Evolutionary conservation across 257 asterid species (phyloP).

Genomic region (Solanum habrochaites): DNA sequence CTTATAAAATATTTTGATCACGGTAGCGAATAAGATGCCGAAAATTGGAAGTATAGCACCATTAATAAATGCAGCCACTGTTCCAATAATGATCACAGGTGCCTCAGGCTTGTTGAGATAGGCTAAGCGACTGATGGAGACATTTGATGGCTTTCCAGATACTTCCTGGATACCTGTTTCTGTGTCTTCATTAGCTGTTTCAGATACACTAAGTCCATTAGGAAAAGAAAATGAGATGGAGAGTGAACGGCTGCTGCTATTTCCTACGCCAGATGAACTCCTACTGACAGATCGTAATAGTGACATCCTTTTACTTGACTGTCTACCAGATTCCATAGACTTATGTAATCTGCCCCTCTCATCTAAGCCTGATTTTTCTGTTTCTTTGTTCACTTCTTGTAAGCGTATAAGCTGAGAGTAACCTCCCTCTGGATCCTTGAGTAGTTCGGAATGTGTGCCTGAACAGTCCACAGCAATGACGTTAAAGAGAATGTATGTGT

Average conservation of each 20-base stretch:
- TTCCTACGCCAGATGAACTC: constrained; percentile 55
- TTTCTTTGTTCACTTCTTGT: constrained; percentile 35
- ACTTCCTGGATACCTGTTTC: constrained; percentile 18
- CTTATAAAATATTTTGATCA: constrained; percentile 54
- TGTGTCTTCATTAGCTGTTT: constrained; percentile 23
- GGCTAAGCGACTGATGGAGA: constrained; percentile 45
- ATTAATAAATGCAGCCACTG: constrained; percentile 44
- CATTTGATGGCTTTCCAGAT: constrained; percentile 21
- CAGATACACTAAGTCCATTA: constrained; percentile 34
- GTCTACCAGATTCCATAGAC: constrained; percentile 28
- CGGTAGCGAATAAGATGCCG: constrained; percentile 50
- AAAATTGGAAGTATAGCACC: constrained; percentile 68
- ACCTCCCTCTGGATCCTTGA: constrained; percentile 37
- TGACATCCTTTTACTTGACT: constrained; percentile 41
- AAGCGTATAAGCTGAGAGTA: constrained; percentile 45
- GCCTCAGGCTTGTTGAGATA: constrained; percentile 70
- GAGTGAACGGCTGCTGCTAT: constrained; percentile 44
- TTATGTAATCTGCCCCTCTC: constrained; percentile 25
- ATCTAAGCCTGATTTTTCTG: constrained; percentile 19
- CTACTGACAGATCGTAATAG: constrained; percentile 34
- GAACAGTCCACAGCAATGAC: constrained; percentile 3
- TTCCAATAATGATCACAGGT: constrained; percentile 44
- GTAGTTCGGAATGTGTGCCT: constrained; percentile 41
- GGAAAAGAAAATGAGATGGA: constrained; percentile 43
- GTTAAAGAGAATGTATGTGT: not conserved